Evolutionary conservation across 768 basidiomycete species (phyloP).

Genomic region (Leccinum imitatum): DNA sequence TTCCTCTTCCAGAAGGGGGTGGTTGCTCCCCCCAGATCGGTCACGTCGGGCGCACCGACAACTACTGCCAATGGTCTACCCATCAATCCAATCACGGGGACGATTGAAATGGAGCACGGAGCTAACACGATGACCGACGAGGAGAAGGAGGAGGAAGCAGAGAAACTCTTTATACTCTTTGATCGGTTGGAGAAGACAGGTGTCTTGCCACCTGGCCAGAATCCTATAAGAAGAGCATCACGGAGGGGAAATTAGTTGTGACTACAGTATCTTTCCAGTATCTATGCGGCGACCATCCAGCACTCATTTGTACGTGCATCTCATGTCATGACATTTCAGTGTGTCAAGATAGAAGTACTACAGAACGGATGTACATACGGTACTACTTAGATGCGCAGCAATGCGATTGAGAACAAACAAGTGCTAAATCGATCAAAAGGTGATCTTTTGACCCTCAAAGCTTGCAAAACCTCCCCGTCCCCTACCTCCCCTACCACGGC

Average conservation of each 20-base stretch:
- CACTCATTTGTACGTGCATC: not conserved
- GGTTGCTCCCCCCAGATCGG: constrained; percentile 49
- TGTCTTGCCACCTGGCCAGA: constrained; percentile 59
- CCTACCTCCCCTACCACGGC: constrained; percentile 37
- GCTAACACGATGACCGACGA: constrained; percentile 81
- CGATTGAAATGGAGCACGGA: constrained; percentile 42
- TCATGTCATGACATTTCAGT: constrained; percentile 1
- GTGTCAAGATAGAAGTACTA: not conserved
- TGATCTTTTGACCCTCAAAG: constrained; percentile 53
- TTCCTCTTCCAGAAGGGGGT: constrained; percentile 92
- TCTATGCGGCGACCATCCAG: not conserved
- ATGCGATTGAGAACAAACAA: not conserved
- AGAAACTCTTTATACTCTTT: constrained; percentile 89
- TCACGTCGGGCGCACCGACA: constrained; percentile 32
- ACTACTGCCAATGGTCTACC: constrained; percentile 39
- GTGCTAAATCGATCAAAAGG: constrained; percentile 35
- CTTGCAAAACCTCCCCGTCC: constrained; percentile 54
- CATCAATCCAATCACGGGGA: constrained; percentile 90
- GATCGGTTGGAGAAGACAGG: constrained; percentile 83
- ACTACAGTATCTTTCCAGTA: not conserved
- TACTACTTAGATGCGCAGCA: not conserved
- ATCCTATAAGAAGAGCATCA: constrained; percentile 73
- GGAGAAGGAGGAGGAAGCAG: constrained; percentile 93
- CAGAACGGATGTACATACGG: not conserved
- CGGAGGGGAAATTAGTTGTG: constrained; percentile 29